Evolutionary conservation across 768 basidiomycete genomes (phyloP), one percentile per base, ranked within the genome.

Genomic region (Myochromella boudieri): DNA sequence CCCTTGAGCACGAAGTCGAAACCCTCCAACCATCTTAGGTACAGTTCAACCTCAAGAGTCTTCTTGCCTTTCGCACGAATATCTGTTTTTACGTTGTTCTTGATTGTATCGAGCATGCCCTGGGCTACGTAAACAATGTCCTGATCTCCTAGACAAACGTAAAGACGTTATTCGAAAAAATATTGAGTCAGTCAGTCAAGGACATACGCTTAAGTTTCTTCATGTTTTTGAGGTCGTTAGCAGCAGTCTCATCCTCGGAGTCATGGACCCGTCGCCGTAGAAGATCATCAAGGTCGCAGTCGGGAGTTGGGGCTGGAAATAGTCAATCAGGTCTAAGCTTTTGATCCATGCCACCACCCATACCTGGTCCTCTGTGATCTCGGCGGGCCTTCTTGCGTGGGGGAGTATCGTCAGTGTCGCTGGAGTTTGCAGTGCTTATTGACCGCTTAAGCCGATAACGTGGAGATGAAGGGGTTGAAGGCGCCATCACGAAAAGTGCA

Each of bases 1-100:
- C 67, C 74, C 24, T 52, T 57, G 14, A 68, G 53, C 10, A 71
- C 68, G 51, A 68, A 71, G 12, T 71, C 61, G 12, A 68, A 57
- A 26, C 68, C 70, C 31, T 67, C 55, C 28, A 75, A 50, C 75
- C 74, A 76, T 37, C 64, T 60, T 31, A 68, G 53, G 55, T 74
- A 76, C 22, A 76, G 53, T 49, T 76, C 74, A 0, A 69, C 70
- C 49, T 74, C 69, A 9, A 75, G 57, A 21, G 66, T 61, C 54
- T 63, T 68, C 15, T 50, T 53, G 22, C 58, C 60, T 4, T 58
- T 56, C 37, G 52, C 46, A 15, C 59, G 58, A 21, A 61, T 61
- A 22, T 64, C 58, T 11, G 54, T 53, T 52, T 68, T 63, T 4
- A 71, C 71, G 1, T 53, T 41, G 12, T 37, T 42, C 49, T 70